These are phyloP conservation scores for Colletotrichum abscissum DNA, from an alignment of 2,329 filamentous ascomycete species.

Conservation along the genomic window DNA sequence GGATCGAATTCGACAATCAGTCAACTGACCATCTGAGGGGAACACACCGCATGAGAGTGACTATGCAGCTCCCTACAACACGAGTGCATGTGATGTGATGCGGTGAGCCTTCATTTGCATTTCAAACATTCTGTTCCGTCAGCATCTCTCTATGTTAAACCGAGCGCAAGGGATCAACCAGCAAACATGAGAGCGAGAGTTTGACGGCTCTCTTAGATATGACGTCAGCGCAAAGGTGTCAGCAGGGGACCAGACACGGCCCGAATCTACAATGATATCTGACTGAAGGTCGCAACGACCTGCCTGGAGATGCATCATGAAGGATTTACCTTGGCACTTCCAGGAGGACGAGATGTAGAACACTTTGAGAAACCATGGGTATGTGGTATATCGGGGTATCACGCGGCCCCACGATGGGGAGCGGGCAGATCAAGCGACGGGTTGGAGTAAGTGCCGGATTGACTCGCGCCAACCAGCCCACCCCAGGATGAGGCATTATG, in stretches of 20 bases:
- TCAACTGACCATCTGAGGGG: conserved; percentile 17
- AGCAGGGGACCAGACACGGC: conserved; percentile 3
- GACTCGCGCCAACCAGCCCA: conserved; percentile 29
- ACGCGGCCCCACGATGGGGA: conserved; percentile 15
- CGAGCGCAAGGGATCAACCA: conserved; percentile 10
- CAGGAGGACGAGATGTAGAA: not conserved
- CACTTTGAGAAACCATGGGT: conserved; percentile 11
- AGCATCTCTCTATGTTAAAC: not conserved
- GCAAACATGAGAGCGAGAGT: not conserved
- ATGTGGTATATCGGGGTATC: conserved; percentile 3
- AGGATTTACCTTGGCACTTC: conserved; percentile 14
- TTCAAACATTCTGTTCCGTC: not conserved
- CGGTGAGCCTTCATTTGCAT: not conserved
- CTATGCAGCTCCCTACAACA: not conserved
- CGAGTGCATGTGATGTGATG: not conserved
- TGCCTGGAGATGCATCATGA: not conserved
- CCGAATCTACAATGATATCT: not conserved
- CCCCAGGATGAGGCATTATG: conserved; percentile 18
- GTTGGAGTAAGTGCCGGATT: conserved; percentile 22
- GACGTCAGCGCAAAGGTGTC: conserved; percentile 21
- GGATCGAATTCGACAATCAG: not conserved
- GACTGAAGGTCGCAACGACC: not conserved
- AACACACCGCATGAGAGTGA: not conserved
- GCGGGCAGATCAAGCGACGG: conserved; percentile 25
- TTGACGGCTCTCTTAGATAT: not conserved